A percentile compares a stretch with the other conserved stretches of the same genome.
Conservation (phyloP, 257 asterid genomes). For the Solanum corneliomulleri region DNA sequence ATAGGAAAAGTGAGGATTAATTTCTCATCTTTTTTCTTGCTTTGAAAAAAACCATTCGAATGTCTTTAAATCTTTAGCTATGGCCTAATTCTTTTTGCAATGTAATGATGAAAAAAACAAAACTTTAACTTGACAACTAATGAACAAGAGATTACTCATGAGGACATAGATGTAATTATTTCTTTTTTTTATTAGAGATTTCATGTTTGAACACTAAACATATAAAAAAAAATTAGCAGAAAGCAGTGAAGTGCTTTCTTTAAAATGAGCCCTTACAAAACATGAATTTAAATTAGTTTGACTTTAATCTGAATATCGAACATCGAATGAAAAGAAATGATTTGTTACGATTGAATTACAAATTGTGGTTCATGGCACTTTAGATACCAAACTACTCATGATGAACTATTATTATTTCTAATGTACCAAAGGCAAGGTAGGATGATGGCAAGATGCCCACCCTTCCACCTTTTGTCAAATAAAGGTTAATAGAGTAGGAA, state of each 20-base stretch:
- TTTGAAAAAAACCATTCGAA: neutral
- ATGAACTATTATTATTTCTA: neutral
- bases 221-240: neutral
- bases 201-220: rapidly evolving
- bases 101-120: neutral
- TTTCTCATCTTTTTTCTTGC: neutral
- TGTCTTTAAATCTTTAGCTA: neutral
- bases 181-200: neutral
- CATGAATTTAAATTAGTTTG: rapidly evolving
- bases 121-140: neutral
- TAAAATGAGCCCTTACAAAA: rapidly evolving
- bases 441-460: neutral
- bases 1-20: neutral
- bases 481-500: neutral
- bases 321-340: neutral
- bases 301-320: rapidly evolving
- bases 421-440: neutral
- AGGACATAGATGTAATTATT: neutral
- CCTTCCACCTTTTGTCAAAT: neutral
- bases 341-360: neutral
- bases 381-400: neutral
- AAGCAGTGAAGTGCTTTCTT: neutral
- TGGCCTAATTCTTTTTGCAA: no score
- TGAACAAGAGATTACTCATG: neutral
- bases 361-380: neutral